phyloP scores from a whole-genome alignment of 2,329 filamentous ascomycete species.

The Fusarium azukiicola region DNA sequence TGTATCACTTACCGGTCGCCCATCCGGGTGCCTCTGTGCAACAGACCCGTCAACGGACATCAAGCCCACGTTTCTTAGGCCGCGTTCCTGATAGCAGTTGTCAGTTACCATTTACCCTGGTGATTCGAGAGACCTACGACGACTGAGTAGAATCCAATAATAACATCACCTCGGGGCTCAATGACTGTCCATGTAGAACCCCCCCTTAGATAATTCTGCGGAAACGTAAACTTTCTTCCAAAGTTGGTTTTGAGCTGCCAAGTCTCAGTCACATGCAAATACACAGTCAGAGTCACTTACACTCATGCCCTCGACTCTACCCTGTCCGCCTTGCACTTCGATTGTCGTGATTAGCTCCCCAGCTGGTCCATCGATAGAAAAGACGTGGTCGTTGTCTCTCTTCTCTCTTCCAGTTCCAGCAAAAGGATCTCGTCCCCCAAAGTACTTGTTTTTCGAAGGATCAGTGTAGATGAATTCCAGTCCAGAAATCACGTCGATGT shows the following conservation, averaged over 20 bases:
- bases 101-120: neutral
- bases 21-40: too few relatives aligned
- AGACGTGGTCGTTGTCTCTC: neutral
- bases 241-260: constrained; percentile 8
- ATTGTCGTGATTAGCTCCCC: constrained; percentile 14
- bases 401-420: neutral
- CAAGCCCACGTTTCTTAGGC: neutral
- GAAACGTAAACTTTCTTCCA: constrained; percentile 11
- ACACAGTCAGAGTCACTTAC: neutral
- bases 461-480: constrained; percentile 25
- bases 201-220: neutral
- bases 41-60: neutral
- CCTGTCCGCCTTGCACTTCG: neutral
- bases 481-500: constrained; percentile 5
- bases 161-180: neutral
- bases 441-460: constrained; percentile 17
- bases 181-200: neutral
- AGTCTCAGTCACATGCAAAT: neutral
- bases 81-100: neutral
- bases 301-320: neutral
- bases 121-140: neutral
- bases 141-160: constrained; percentile 10
- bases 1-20: neutral
- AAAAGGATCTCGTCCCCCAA: constrained; percentile 1
- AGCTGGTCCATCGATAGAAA: constrained; percentile 25